phyloP scores from a whole-genome alignment of 495 filamentous ascomycete species.

The Penicillium coffeae region DNA sequence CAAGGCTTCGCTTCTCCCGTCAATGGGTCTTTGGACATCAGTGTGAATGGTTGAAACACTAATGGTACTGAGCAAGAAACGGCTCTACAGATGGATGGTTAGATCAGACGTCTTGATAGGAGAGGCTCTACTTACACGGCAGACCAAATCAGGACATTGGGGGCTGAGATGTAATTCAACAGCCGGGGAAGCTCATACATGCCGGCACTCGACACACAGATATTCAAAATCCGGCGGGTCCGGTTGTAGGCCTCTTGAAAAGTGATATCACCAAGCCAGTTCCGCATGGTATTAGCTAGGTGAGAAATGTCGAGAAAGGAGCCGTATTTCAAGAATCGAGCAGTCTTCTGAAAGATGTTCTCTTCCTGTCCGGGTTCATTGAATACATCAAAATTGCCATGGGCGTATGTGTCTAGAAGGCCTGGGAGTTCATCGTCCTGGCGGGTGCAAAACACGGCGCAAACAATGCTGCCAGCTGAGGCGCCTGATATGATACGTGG shows the following conservation, averaged over 20 bases:
- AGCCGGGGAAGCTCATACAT: conserved; percentile 82
- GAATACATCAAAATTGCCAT: conserved; percentile 83
- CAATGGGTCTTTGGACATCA: conserved; percentile 81
- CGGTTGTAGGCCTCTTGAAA: conserved; percentile 96
- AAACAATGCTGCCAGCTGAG: conserved; percentile 92
- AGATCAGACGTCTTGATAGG: neutral
- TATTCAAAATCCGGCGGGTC: conserved; percentile 85
- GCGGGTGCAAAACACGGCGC: conserved; percentile 76
- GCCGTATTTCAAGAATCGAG: conserved; percentile 74
- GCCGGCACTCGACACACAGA: conserved; percentile 82
- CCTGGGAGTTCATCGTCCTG: conserved; percentile 80
- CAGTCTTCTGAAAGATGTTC: conserved; percentile 62
- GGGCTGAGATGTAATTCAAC: conserved; percentile 88
- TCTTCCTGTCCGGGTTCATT: conserved; percentile 67
- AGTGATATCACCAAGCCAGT: conserved; percentile 78
- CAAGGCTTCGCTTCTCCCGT: conserved; percentile 76
- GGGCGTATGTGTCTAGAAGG: conserved; percentile 67
- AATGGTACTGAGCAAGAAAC: conserved; percentile 92
- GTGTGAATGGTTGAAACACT: conserved; percentile 69
- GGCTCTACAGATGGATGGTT: conserved; percentile 45
- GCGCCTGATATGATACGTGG: conserved; percentile 92
- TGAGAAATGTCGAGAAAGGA: conserved; percentile 80
- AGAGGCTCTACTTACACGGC: conserved; percentile 61
- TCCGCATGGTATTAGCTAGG: conserved; percentile 73
- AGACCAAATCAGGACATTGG: conserved; percentile 94